Evolutionary conservation across 495 filamentous ascomycete species (phyloP).

Genomic region (Trichoderma parareesei): DNA sequence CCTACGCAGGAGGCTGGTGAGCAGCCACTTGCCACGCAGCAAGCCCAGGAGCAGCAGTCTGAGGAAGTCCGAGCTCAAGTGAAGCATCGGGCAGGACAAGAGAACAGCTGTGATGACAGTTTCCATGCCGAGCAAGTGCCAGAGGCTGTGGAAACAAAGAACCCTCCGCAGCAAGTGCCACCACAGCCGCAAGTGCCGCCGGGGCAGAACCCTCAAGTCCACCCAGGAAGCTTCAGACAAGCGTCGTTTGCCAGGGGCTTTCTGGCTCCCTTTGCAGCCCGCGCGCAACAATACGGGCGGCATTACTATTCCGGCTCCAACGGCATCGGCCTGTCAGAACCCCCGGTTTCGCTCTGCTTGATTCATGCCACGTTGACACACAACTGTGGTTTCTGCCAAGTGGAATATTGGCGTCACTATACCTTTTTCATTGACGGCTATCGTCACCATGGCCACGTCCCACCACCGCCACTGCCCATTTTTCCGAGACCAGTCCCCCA

Average conservation of each 20-base stretch:
- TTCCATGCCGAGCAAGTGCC: neutral
- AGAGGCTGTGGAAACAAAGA: neutral
- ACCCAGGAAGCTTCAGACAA: neutral
- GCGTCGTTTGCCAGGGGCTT: neutral
- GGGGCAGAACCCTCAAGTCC: neutral
- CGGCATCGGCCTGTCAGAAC: neutral
- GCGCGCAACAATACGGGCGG: neutral
- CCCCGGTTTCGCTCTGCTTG: neutral
- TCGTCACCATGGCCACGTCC: neutral
- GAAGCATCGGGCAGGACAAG: neutral
- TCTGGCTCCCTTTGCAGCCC: neutral
- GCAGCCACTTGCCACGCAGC: too few relatives aligned
- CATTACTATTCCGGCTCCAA: neutral
- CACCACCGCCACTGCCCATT: slow-evolving; percentile 4
- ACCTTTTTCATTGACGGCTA: neutral
- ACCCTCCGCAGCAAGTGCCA: too few relatives aligned
- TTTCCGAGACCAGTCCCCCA: slow-evolving; percentile 20
- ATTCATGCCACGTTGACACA: neutral
- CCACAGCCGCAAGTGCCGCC: neutral
- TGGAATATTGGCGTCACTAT: neutral
- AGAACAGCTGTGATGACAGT: neutral
- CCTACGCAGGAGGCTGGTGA: too few relatives aligned
- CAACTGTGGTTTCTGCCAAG: neutral
- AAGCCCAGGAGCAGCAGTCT: too few relatives aligned
- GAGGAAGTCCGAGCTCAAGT: neutral